Conservation (phyloP, 2,329 filamentous ascomycete genomes). For the Tolypocladium tropicale region DNA sequence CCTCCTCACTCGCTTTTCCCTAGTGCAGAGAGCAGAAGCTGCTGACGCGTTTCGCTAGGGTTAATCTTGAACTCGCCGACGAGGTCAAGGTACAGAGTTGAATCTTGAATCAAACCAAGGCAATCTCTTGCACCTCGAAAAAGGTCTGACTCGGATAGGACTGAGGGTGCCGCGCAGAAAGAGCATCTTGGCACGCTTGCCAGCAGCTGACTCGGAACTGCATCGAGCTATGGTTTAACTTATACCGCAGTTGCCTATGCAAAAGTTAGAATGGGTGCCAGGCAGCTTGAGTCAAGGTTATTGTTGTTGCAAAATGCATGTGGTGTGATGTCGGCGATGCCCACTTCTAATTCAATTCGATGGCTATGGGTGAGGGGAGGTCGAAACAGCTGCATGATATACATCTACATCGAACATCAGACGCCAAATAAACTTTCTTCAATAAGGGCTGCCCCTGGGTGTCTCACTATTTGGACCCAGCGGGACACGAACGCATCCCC, state of each 20-base stretch:
- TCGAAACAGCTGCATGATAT: background rate
- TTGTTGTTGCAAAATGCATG: background rate
- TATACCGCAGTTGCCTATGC: too few relatives aligned
- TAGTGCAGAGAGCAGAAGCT: background rate
- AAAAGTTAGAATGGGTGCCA: background rate
- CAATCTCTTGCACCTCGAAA: background rate
- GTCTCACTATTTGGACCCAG: background rate
- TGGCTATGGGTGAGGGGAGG: background rate
- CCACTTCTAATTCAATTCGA: background rate
- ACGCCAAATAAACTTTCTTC: background rate
- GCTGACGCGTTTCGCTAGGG: background rate
- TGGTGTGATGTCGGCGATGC: background rate
- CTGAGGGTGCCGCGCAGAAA: background rate
- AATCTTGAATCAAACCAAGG: background rate
- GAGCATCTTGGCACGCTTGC: background rate
- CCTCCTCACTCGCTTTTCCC: background rate
- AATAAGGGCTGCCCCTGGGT: background rate
- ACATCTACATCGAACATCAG: background rate
- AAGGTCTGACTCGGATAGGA: background rate
- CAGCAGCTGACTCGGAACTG: background rate
- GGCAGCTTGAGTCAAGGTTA: background rate
- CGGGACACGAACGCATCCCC: background rate
- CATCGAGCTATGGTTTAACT: background rate
- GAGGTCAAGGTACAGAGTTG: too few relatives aligned
- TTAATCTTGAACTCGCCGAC: background rate